Base-by-base conservation (phyloP, 768 basidiomycete species). In the Dioszegia hungarica region DNA sequence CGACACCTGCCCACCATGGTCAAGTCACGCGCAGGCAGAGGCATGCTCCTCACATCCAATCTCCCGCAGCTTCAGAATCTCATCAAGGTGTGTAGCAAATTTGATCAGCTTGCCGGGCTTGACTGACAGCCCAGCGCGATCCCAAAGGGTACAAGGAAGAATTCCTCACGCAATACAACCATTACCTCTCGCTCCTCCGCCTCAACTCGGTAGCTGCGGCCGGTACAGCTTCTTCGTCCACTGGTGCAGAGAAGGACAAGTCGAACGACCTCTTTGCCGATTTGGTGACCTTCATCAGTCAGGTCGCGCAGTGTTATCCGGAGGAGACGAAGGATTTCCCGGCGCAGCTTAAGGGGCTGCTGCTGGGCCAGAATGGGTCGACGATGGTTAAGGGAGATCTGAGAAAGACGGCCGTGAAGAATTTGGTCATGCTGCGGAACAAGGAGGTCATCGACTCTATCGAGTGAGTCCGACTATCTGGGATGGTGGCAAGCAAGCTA, bases 11-110 rank as follows among this genome's bases (percentile, higher is more conserved):
- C 17, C 59, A 60, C 33, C 11, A 72, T 72, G 70, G 59, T 47
- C 47, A 69, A 72, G 54, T 67, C 65, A 43, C 49, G 61, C 20
- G 59, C 61, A 14, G 64, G 60, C 4, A 63, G 89, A 56, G 88
- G 88, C 46, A 81, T 87, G 49, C 81, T 91, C 54, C 82, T 94
- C 63, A 86, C 89, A 29, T 83, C 88, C 15, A 94, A 94, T 71
- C 83, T 97, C 9, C 93, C 95, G 0, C 90, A 95, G 72, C 82
- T 99, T 8, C 94, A 98, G 75, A 97, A 97, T 74, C 81, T 98
- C 51, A 92, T 99, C 75, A 99, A 99, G 74, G 70, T 72, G 38
- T 54, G 68, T 41, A 5, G 1, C 2, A 27, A 28, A 11, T 9
- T 25, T 6, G 8, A 6, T 14, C 31, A 33, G 17, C 37, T 14